Percentiles rank a stretch among this genome's conserved stretches.
Evolutionary conservation across 2,329 filamentous ascomycete species (phyloP).

Genomic region (Aureobasidium sp.): DNA sequence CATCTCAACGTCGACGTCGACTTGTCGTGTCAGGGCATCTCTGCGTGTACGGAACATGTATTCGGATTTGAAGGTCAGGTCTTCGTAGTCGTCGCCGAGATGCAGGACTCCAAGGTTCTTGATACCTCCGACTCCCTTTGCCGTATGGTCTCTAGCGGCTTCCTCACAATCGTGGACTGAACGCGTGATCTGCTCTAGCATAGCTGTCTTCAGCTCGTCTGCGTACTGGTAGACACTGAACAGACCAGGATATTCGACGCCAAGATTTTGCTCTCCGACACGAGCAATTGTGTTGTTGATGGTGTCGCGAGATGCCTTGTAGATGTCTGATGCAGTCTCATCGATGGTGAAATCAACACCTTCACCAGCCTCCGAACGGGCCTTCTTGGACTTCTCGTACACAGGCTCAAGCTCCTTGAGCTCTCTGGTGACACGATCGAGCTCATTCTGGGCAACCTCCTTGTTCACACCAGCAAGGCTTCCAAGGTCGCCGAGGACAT

Average conservation of each 20-base stretch:
- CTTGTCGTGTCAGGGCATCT: constrained; percentile 72
- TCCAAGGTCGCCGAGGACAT: constrained; percentile 81
- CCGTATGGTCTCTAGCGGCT: constrained; percentile 67
- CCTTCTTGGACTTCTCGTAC: constrained; percentile 74
- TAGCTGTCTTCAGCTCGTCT: constrained; percentile 83
- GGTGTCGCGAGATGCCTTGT: constrained; percentile 68
- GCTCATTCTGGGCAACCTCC: constrained; percentile 75
- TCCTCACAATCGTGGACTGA: constrained; percentile 77
- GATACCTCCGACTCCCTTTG: constrained; percentile 74
- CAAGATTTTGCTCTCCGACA: constrained; percentile 68
- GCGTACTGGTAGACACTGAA: constrained; percentile 84
- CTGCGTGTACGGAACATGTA: constrained; percentile 86
- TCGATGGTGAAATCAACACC: constrained; percentile 76
- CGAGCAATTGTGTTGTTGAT: constrained; percentile 67
- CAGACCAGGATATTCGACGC: constrained; percentile 78
- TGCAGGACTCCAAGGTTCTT: constrained; percentile 83
- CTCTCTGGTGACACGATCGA: constrained; percentile 73
- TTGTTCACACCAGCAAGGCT: constrained; percentile 77
- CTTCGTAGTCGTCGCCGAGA: constrained; percentile 76
- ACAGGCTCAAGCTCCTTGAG: constrained; percentile 75
- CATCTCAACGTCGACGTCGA: constrained; percentile 79
- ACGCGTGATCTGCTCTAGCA: constrained; percentile 77
- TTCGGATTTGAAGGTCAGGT: constrained; percentile 80
- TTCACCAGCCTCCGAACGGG: constrained; percentile 69
- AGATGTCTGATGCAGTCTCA: constrained; percentile 74